Percentiles rank a stretch among this genome's conserved stretches.
Conservation (phyloP, 192 early-diverging fungal genomes). For the Rhizophagus prolifer region DNA sequence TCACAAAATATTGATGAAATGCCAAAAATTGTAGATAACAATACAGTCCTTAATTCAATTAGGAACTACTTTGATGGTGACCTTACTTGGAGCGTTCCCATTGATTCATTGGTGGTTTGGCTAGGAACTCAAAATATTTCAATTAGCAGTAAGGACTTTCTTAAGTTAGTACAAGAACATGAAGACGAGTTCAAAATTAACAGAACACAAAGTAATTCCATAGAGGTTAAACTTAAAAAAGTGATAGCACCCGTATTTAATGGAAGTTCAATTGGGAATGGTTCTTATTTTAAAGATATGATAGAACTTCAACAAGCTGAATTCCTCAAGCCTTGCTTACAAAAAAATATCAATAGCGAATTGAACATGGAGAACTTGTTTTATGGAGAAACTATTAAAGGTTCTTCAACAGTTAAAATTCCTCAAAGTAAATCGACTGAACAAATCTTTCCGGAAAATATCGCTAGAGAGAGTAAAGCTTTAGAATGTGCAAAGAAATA, state of each 20-base stretch:
- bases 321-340: neutral
- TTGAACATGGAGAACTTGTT: no score
- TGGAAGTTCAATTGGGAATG: neutral
- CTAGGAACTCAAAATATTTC: conserved; percentile 1
- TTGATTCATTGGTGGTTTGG: neutral
- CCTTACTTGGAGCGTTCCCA: neutral
- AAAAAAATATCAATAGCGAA: neutral
- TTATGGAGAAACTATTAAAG: neutral
- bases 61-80: conserved; percentile 7
- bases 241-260: neutral
- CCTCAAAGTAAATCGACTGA: neutral
- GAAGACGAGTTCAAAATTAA: neutral
- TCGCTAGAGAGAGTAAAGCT: neutral
- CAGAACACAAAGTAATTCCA: neutral
- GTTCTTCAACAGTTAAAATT: neutral
- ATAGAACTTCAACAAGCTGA: neutral
- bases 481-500: neutral
- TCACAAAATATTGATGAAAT: neutral
- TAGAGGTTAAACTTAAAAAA: neutral
- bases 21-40: neutral
- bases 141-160: neutral
- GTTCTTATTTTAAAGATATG: neutral
- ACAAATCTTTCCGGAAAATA: neutral
- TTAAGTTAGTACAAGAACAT: neutral
- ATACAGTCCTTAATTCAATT: neutral